A percentile compares a stretch with the other conserved stretches of the same genome.
Evolutionary conservation across 331 rosid genomes (phyloP).

Genomic region (Rosa hybrid): DNA sequence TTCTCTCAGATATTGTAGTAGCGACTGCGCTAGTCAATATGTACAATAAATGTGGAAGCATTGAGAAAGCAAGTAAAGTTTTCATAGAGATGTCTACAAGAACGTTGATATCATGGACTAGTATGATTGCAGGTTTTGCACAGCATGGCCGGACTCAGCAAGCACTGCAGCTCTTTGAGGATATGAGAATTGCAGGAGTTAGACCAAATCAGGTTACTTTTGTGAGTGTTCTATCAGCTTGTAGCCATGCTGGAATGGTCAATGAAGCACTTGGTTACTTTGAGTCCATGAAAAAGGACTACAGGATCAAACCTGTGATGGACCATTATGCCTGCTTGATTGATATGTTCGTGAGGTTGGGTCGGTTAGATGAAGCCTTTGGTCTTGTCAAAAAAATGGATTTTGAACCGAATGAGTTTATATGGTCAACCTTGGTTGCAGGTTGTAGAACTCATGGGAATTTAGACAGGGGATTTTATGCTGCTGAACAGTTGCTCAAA

Average conservation of each 20-base stretch:
- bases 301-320: conserved; percentile 80
- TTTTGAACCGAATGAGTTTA: conserved; percentile 64
- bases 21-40: conserved; percentile 70
- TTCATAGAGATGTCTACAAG: conserved; percentile 83
- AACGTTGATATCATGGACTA: conserved; percentile 90
- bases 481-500: conserved; percentile 72
- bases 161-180: conserved; percentile 78
- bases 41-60: conserved; percentile 89
- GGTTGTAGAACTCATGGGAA: conserved; percentile 81
- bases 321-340: conserved; percentile 78
- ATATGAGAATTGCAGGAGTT: conserved; percentile 74
- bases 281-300: conserved; percentile 72
- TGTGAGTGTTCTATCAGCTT: conserved; percentile 88
- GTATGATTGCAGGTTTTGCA: conserved; percentile 79
- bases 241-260: conserved; percentile 78
- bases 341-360: conserved; percentile 74
- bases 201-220: conserved; percentile 77
- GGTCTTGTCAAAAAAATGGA: conserved; percentile 59
- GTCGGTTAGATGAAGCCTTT: conserved; percentile 71
- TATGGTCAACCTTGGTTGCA: conserved; percentile 69
- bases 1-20: conserved; percentile 67
- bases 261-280: conserved; percentile 69
- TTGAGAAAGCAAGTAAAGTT: conserved; percentile 78
- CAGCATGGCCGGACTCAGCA: conserved; percentile 76
- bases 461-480: conserved; percentile 59